A percentile compares a stretch with the other conserved stretches of the same genome.
Conservation (phyloP, 257 asterid genomes). For the Fraxinus quadrangulata region DNA sequence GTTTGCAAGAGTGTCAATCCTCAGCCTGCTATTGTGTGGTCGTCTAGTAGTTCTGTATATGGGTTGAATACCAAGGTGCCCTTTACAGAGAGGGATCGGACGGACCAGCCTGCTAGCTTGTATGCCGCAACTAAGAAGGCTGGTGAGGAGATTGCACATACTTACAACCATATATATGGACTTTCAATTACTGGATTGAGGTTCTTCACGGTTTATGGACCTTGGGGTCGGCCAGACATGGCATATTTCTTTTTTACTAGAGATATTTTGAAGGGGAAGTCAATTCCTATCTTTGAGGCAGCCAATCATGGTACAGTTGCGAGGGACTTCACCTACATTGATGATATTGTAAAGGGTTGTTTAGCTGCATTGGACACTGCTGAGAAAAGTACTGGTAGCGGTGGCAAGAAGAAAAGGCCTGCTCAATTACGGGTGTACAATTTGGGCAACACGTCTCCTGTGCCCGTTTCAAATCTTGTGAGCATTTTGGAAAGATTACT, state of each 20-base stretch:
- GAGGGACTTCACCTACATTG: slow-evolving; percentile 92
- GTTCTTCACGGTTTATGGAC: slow-evolving; percentile 94
- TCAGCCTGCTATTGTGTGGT: slow-evolving; percentile 97
- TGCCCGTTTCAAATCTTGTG: slow-evolving; percentile 88
- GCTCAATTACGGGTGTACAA: slow-evolving; percentile 88
- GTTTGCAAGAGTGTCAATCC: slow-evolving; percentile 84
- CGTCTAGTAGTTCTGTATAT: slow-evolving; percentile 92
- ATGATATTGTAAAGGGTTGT: slow-evolving; percentile 96
- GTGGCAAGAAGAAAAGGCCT: slow-evolving; percentile 91
- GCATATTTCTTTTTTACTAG: slow-evolving; percentile 90
- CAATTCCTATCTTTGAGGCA: slow-evolving; percentile 79
- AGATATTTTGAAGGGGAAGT: slow-evolving; percentile 88
- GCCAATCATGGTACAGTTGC: slow-evolving; percentile 94
- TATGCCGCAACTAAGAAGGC: slow-evolving; percentile 98
- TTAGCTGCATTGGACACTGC: slow-evolving; percentile 91
- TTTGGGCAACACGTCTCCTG: slow-evolving; percentile 93
- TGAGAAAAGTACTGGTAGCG: slow-evolving; percentile 92
- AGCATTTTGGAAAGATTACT: slow-evolving; percentile 86
- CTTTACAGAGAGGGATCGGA: slow-evolving; percentile 80
- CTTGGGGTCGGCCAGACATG: slow-evolving; percentile 99
- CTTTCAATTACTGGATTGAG: slow-evolving; percentile 92
- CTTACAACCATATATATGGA: slow-evolving; percentile 88
- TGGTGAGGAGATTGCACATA: slow-evolving; percentile 92
- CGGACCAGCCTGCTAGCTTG: slow-evolving; percentile 94
- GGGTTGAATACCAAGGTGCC: slow-evolving; percentile 93